Evolutionary conservation across 2,329 filamentous ascomycete species (phyloP).

Genomic region (Aspergillus sp.): DNA sequence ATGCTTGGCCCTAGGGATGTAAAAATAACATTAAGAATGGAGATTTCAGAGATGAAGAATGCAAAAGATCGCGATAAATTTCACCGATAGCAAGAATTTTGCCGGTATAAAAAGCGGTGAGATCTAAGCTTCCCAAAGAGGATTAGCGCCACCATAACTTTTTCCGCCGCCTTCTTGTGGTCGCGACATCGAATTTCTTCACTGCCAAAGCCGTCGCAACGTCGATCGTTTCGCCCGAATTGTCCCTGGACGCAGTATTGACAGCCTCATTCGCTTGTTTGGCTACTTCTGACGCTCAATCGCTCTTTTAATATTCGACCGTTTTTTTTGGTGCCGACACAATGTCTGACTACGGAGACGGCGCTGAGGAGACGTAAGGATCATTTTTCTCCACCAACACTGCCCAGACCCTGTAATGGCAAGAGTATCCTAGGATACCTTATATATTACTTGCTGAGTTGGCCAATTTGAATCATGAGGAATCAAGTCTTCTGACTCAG

Average conservation of each 20-base stretch:
- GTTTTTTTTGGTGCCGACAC: constrained; percentile 8
- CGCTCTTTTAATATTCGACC: constrained; percentile 2
- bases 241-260: constrained; percentile 7
- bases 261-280: constrained; percentile 7
- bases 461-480: constrained; percentile 3
- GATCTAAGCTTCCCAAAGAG: constrained; percentile 7
- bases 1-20: background rate
- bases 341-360: constrained; percentile 73
- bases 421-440: background rate
- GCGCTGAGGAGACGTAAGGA: constrained; percentile 57
- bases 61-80: background rate
- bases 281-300: constrained; percentile 4
- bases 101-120: constrained; percentile 28
- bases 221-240: constrained; percentile 9
- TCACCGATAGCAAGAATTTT: constrained; percentile 21
- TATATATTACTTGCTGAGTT: background rate
- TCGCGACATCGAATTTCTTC: constrained; percentile 18
- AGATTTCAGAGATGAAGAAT: constrained; percentile 1
- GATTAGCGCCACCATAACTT: constrained; percentile 29
- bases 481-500: constrained; percentile 20
- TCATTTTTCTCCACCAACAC: constrained; percentile 6
- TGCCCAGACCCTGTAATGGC: constrained; percentile 5
- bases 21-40: constrained; percentile 4
- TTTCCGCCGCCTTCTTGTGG: constrained; percentile 29
- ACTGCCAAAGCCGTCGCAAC: constrained; percentile 9